A percentile compares a stretch with the other conserved stretches of the same genome.
Conservation (phyloP, 2,329 filamentous ascomycete genomes). For the Chrysoporthe cubensis region DNA sequence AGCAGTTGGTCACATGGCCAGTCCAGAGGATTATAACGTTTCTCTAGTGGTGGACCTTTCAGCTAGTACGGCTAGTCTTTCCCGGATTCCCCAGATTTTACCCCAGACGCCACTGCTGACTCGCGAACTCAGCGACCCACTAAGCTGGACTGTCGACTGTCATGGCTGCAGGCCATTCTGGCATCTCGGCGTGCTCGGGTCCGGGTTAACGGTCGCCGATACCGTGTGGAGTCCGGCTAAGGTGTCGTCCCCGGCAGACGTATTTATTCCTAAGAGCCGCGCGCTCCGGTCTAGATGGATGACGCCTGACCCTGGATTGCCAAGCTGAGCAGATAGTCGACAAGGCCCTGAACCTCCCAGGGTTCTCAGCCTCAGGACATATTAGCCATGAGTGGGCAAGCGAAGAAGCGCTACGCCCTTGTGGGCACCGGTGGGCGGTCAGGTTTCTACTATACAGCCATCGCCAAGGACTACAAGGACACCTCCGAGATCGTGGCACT, state of each 20-base stretch:
- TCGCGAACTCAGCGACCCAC: too few species aligned
- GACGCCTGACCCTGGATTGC: background rate
- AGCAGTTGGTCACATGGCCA: background rate
- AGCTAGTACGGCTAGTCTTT: conserved; percentile 6
- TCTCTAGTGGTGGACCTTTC: background rate
- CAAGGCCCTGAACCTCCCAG: background rate
- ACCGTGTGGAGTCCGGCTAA: conserved; percentile 10
- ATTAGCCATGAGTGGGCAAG: background rate
- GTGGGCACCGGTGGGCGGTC: conserved; percentile 63
- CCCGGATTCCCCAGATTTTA: conserved; percentile 11
- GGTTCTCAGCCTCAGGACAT: background rate
- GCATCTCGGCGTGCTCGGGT: background rate
- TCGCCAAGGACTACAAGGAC: conserved; percentile 53
- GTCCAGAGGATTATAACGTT: background rate
- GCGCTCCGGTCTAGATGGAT: too few species aligned
- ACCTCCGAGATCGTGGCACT: conserved; percentile 58
- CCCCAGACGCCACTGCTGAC: conserved; percentile 3
- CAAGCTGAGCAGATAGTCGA: background rate
- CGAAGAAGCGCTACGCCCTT: conserved; percentile 54
- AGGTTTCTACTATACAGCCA: conserved; percentile 64
- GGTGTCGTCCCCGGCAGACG: background rate
- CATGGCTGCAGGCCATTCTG: background rate
- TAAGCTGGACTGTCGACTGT: too few species aligned
- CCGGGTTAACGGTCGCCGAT: conserved; percentile 29
- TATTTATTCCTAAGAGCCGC: background rate